phyloP scores from a whole-genome alignment of 805 yeast species.

The Suhomyces kilbournensis region DNA sequence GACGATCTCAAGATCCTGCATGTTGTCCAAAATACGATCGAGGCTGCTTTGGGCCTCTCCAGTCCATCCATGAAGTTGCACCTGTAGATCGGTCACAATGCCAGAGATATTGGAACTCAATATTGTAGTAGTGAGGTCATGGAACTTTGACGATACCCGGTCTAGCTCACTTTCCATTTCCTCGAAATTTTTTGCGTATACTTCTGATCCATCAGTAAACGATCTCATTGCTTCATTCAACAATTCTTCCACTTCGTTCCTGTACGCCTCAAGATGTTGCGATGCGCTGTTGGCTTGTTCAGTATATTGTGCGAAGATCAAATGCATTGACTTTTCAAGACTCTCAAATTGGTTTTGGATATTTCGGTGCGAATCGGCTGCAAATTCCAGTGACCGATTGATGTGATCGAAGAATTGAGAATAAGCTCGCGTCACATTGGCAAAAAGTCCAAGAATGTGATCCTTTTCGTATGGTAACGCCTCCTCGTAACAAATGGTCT shows the following conservation, averaged over 20 bases:
- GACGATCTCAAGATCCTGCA: not conserved
- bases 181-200: not conserved
- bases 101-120: not conserved
- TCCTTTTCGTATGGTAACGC: constrained; percentile 52
- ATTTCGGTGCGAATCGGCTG: constrained; percentile 5
- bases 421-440: constrained; percentile 42
- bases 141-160: not conserved
- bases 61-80: not conserved
- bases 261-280: not conserved
- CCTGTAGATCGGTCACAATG: not conserved
- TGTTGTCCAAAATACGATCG: not conserved
- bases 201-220: not conserved
- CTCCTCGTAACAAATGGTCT: constrained; percentile 52
- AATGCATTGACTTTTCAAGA: not conserved
- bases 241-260: not conserved
- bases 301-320: not conserved
- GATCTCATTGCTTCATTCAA: not conserved
- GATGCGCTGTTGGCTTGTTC: not conserved
- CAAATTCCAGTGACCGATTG: constrained; percentile 14
- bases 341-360: constrained; percentile 3
- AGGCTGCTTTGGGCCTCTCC: not conserved
- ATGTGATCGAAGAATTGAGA: constrained; percentile 13
- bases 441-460: constrained; percentile 44
- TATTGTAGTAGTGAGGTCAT: not conserved
- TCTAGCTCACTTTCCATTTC: not conserved